Conservation (phyloP, 768 basidiomycete genomes). For the Erythrobasidium yunnanense region DNA sequence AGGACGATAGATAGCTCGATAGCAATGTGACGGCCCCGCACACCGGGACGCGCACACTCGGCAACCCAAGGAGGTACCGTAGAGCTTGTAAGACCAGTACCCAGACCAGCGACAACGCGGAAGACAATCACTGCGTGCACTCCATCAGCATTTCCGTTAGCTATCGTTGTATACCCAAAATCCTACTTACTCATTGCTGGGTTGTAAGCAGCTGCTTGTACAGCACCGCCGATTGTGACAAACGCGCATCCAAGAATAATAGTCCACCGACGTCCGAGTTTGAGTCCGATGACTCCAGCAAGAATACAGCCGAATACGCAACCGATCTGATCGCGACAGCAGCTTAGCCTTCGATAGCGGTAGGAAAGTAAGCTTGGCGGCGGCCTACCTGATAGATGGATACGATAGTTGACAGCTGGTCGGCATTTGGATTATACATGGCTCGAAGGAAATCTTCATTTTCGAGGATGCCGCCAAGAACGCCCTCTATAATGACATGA, state of each 20-base stretch:
- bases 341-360: too few relatives aligned
- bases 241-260: not conserved
- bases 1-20: conserved; percentile 10
- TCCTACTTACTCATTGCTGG: not conserved
- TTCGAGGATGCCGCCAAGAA: not conserved
- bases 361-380: too few relatives aligned
- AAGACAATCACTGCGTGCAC: conserved; percentile 4
- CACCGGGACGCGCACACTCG: not conserved
- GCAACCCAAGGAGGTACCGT: conserved; percentile 5
- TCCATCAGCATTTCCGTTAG: not conserved
- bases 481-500: conserved; percentile 1
- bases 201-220: conserved; percentile 6
- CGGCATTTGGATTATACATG: conserved; percentile 1
- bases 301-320: conserved; percentile 1
- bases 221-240: conserved; percentile 1
- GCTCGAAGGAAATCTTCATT: not conserved
- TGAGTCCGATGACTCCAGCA: not conserved
- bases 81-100: not conserved
- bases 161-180: not conserved
- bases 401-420: not conserved
- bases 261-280: not conserved
- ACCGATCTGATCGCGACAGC: not conserved
- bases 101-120: not conserved
- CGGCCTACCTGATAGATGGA: conserved; percentile 4
- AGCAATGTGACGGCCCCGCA: conserved; percentile 10